These are phyloP conservation scores for Poronia punctata DNA, from an alignment of 495 filamentous ascomycete species.

Conservation along the genomic window DNA sequence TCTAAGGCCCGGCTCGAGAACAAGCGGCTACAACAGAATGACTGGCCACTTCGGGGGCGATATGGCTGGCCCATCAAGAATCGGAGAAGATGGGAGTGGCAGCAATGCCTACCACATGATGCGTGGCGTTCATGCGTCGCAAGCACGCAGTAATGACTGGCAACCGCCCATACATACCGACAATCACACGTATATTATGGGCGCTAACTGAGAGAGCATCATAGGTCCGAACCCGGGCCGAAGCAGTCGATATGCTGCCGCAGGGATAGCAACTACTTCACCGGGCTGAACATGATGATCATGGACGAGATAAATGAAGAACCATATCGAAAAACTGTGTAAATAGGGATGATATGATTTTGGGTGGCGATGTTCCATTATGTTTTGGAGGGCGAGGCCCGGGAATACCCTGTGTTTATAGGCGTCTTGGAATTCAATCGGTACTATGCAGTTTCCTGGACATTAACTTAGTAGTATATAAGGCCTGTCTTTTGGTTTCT, in stretches of 20 bases:
- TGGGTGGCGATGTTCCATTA: not conserved
- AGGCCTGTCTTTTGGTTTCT: too few relatives aligned
- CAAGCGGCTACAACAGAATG: conserved; percentile 10
- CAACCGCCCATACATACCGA: not conserved
- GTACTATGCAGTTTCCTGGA: too few relatives aligned
- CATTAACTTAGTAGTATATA: too few relatives aligned
- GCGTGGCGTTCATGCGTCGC: conserved; percentile 3
- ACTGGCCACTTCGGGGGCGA: conserved; percentile 13
- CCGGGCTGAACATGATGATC: too few relatives aligned
- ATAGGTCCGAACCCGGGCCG: too few relatives aligned
- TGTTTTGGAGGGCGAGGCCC: not conserved
- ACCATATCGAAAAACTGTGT: not conserved
- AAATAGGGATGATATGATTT: not conserved
- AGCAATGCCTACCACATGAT: conserved; percentile 10
- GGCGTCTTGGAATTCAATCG: not conserved
- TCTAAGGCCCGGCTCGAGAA: conserved; percentile 9
- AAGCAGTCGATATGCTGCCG: too few relatives aligned
- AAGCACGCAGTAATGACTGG: conserved; percentile 1
- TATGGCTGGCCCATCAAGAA: not conserved
- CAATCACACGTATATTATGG: not conserved
- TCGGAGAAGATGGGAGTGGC: too few relatives aligned
- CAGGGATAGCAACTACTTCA: too few relatives aligned
- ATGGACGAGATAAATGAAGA: too few relatives aligned
- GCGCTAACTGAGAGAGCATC: not conserved
- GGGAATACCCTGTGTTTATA: too few relatives aligned